Evolutionary conservation across 1,284 basidiomycete genomes (phyloP), one percentile per base, ranked within the genome.

Genomic region (Ceratobasidium sp.): DNA sequence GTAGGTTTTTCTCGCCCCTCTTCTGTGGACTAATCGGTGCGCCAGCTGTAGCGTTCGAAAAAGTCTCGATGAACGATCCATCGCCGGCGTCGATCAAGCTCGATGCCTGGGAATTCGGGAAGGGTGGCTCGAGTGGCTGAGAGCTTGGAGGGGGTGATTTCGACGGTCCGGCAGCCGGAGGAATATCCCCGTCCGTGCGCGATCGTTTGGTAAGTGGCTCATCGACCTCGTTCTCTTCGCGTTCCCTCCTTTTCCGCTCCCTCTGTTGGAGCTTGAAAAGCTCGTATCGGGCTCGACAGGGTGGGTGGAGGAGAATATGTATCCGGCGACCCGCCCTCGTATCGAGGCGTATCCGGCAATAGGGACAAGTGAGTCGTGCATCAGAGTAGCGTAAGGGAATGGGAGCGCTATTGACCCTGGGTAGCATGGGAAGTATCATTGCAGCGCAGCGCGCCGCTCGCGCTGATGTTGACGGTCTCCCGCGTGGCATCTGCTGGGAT

Each of bases 1-100:
- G 18, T 58, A 76, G 28, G 58, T 63, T 28, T 12, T 4, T 18
- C 40, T 73, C 42, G 2, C 18, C 18, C 44, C n/a, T 64, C 13
- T 18, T 23, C 28, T 3, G 23, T 28, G 44, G n/a, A n/a, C 72
- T 44, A 33, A 76, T 76, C n/a, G 51, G 46, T 28, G 61, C 61
- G 18, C 73, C 75, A 3, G 64, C 75, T 39, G 63, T 60, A 1
- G 18, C 39, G 12, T 60, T 42, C 2, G 63, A 64, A 33, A 77
- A 77, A 12, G 2, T 15, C 53, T 77, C 73, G 4, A 67, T 26
- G 20, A 56, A 68, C 33, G 66, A n/a, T 23, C 73, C 73, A 44
- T 77, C 53, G n/a, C 40, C 49, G 23, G 61, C 40, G 3, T 2
- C n/a, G 20, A 2, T 20, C 2, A 63, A 2, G 15, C 6, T 28